phyloP scores from a whole-genome alignment of 257 asterid genomes.

The Nicotiana knightiana region DNA sequence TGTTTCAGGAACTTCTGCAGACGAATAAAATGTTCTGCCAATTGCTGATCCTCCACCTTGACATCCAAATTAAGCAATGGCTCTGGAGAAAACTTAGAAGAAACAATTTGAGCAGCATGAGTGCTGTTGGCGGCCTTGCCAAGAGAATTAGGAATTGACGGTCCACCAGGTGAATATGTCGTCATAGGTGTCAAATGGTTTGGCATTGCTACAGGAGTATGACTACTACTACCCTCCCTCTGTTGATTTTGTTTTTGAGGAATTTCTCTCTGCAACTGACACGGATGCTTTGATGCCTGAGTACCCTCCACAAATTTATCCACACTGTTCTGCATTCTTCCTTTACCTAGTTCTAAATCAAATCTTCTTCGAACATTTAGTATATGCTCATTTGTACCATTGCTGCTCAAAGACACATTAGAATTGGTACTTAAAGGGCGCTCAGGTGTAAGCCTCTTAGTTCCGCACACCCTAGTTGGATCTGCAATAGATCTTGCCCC shows the following conservation, averaged over 20 bases:
- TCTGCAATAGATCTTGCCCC: slow-evolving; percentile 44
- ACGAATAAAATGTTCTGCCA: slow-evolving; percentile 51
- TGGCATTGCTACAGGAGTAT: slow-evolving; percentile 29
- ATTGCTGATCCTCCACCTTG: slow-evolving; percentile 43
- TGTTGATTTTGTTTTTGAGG: slow-evolving; percentile 36
- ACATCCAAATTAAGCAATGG: slow-evolving; percentile 29
- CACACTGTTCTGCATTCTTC: slow-evolving; percentile 48
- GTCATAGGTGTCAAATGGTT: slow-evolving; percentile 31
- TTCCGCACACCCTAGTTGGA: slow-evolving; percentile 60
- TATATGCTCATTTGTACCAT: slow-evolving; percentile 63
- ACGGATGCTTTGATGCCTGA: slow-evolving; percentile 31
- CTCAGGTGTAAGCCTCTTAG: slow-evolving; percentile 79
- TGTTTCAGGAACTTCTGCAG: slow-evolving; percentile 76
- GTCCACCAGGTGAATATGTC: slow-evolving; percentile 35
- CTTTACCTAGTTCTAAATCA: slow-evolving; percentile 81
- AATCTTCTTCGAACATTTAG: slow-evolving; percentile 83
- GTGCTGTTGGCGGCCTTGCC: slow-evolving; percentile 39
- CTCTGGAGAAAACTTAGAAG: slow-evolving; percentile 40
- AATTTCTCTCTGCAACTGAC: slow-evolving; percentile 34
- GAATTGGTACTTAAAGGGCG: slow-evolving; percentile 52
- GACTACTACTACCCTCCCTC: slow-evolving; percentile 29
- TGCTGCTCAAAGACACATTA: slow-evolving; percentile 36
- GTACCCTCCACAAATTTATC: slow-evolving; percentile 42
- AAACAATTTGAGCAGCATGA: slow-evolving; percentile 31
- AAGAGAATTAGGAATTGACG: slow-evolving; percentile 39